Evolutionary conservation across 495 filamentous ascomycete species (phyloP).

Genomic region (Hapsidospora chrysogenum): DNA sequence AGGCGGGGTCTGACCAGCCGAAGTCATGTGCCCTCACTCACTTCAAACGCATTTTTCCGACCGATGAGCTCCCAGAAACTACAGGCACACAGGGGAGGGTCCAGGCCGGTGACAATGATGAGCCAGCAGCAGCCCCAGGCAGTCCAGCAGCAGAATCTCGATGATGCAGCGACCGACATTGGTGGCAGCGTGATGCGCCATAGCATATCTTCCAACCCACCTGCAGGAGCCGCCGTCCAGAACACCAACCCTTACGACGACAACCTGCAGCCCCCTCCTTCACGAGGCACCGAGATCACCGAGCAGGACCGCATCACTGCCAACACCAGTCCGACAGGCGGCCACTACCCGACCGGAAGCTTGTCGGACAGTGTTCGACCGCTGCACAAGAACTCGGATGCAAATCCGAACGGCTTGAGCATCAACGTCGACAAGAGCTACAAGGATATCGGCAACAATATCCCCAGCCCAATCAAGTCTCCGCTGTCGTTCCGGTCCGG

Average conservation of each 20-base stretch:
- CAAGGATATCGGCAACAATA: slow-evolving; percentile 22
- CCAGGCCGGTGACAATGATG: slow-evolving; percentile 18
- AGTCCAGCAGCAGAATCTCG: slow-evolving; percentile 6
- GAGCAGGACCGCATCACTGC: slow-evolving; percentile 48
- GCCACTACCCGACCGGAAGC: slow-evolving; percentile 46
- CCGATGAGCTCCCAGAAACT: slow-evolving; percentile 94
- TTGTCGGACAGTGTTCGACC: slow-evolving; percentile 59
- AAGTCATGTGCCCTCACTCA: slow-evolving; percentile 78
- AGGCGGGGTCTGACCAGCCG: no score
- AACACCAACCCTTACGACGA: neutral
- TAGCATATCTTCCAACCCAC: slow-evolving; percentile 15
- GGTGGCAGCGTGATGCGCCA: slow-evolving; percentile 7
- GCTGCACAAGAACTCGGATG: slow-evolving; percentile 22
- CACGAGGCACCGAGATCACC: slow-evolving; percentile 65
- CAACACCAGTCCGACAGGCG: slow-evolving; percentile 57
- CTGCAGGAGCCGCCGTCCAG: slow-evolving; percentile 42
- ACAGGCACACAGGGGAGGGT: slow-evolving; percentile 67
- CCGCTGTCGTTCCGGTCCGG: slow-evolving; percentile 57
- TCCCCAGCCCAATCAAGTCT: slow-evolving; percentile 43
- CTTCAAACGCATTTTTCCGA: slow-evolving; percentile 81
- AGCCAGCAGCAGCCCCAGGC: slow-evolving; percentile 14
- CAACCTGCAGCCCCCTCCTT: slow-evolving; percentile 34
- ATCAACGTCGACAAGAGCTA: slow-evolving; percentile 40
- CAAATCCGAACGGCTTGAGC: slow-evolving; percentile 27
- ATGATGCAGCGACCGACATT: slow-evolving; percentile 20